Evolutionary conservation across 176 grass and related monocot species (phyloP), one percentile per base, ranked within the genome.

Genomic region (Guadua angustifolia): DNA sequence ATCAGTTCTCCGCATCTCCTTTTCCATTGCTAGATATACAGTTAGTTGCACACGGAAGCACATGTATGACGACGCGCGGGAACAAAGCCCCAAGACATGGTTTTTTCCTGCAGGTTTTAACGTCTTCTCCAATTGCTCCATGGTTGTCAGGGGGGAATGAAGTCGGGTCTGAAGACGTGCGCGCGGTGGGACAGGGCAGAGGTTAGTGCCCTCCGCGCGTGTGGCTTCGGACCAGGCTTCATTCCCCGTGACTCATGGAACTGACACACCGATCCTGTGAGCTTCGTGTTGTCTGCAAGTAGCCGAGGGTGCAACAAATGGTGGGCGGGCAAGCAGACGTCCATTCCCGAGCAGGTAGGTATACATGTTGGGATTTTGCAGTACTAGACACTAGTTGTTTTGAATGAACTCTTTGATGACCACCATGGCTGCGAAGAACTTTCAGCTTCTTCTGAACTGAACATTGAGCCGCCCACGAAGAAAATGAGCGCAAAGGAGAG

Each of bases 171-270:
- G 88, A 89, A 86, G 63, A 4, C 52, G 71, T 55, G 1, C 50
- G 43, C 75, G 1, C 74, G 7, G n/a, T 9, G 33, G 9, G 38
- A 17, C 14, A 15, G 1, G 24, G 24, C 57, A n/a, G 57, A 9
- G n/a, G 12, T 5, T 32, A 6, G 25, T 33, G 60, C 60, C 26
- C 25, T 4, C 40, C 59, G 12, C 2, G 47, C 14, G 25, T 13
- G 51, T 50, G 77, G 83, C 73, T 92, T 88, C 86, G 90, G 90
- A 92, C 90, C 90, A 92, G 90, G 87, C 90, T 92, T 92, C 90
- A 92, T 92, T 92, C 90, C 90, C 71, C 86, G 22, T 73, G 84
- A 26, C 87, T 66, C 87, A 89, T 86, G 79, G 87, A 88, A 44
- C 66, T 36, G 40, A 7, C 75, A 5, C 14, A 5, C 14, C 33